Evolutionary conservation across 129 eudicot genomes (phyloP).

Genomic region (Escallonia herrerae): DNA sequence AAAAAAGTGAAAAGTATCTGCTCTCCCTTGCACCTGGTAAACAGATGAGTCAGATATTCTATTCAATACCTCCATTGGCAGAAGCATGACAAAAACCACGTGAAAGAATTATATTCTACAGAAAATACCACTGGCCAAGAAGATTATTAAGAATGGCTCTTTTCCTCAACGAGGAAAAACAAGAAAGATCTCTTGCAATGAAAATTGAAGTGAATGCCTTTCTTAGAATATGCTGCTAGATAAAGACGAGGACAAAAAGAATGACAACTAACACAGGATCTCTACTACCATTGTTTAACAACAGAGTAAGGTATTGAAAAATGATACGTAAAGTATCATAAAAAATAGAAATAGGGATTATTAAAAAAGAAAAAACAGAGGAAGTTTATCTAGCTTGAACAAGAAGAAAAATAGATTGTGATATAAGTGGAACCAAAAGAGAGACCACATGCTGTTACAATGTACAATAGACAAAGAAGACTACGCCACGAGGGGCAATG

Average conservation of each 20-base stretch:
- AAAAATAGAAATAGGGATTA: background rate
- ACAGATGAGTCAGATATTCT: no score
- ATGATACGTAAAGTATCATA: no score
- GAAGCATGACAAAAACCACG: no score
- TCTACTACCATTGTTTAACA: background rate
- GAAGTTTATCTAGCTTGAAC: background rate
- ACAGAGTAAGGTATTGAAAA: background rate
- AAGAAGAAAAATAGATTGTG: background rate
- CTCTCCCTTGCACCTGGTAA: no score
- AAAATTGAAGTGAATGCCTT: background rate
- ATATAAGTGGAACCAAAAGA: background rate
- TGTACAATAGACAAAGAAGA: background rate
- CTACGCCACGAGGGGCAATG: slow-evolving; percentile 8
- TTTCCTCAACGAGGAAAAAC: no score
- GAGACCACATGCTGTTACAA: background rate
- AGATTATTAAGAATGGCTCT: no score
- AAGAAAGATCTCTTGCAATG: no score
- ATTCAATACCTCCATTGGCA: no score
- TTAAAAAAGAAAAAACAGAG: background rate
- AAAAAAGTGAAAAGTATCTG: no score
- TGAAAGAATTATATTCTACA: background rate
- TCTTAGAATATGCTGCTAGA: background rate
- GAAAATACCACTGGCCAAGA: background rate
- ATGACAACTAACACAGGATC: background rate
- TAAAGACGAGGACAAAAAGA: background rate